Conservation (phyloP, 202 grass and related monocot species). For the Musa balbisiana region DNA sequence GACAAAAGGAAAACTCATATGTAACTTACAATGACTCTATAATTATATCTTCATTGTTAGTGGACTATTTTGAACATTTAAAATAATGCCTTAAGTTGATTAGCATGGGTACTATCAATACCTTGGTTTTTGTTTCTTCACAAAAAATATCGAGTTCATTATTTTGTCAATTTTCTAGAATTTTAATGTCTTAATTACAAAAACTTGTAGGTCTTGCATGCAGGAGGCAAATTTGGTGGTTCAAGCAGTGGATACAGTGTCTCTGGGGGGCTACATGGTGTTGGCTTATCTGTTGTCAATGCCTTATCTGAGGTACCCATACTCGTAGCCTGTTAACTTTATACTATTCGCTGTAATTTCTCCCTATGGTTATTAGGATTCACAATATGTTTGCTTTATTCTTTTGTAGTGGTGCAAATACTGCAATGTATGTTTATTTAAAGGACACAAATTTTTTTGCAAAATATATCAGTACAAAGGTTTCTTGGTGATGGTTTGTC, state of each 20-base stretch:
- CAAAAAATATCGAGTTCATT: background rate
- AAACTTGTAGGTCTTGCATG: constrained; percentile 64
- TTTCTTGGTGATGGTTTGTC: background rate
- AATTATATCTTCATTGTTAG: background rate
- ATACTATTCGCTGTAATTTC: background rate
- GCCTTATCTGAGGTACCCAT: constrained; percentile 85
- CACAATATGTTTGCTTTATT: background rate
- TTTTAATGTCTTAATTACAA: background rate
- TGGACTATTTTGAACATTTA: background rate
- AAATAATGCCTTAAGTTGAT: background rate
- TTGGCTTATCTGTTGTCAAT: constrained; percentile 95
- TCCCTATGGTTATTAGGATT: background rate
- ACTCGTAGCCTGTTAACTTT: constrained; percentile 16
- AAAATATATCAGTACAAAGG: background rate
- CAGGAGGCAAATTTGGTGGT: constrained; percentile 96
- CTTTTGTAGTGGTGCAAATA: background rate
- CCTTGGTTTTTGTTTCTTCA: background rate
- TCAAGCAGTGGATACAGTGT: constrained; percentile 89
- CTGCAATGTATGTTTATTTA: background rate
- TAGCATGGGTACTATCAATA: background rate
- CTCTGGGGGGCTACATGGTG: constrained; percentile 89
- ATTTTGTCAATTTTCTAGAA: constrained; percentile 19
- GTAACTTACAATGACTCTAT: background rate
- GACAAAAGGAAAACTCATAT: background rate
- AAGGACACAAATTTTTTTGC: background rate